Base-by-base conservation (phyloP, 805 yeast genomes). In the Lipomyces yamadae region DNA sequence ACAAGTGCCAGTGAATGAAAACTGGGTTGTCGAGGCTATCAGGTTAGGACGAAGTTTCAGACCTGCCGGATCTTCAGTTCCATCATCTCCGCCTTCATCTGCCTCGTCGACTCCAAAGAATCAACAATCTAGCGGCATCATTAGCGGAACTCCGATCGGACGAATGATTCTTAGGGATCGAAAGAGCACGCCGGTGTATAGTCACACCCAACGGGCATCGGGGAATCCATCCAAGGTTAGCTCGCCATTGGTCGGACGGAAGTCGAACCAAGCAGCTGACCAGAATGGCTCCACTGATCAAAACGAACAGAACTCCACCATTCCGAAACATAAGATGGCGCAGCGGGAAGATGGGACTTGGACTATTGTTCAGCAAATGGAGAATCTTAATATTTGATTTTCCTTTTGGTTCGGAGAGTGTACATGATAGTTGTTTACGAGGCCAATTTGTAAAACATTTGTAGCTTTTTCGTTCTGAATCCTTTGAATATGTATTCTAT, bases 41-140 rank as follows among this genome's bases (percentile, higher is more conserved):
- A 65, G 63, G 54, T 63, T 74, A 29, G 81, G 80, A 1, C 70
- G 80, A 6, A 56, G 74, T 6, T 61, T 78, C 48, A 72, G 76
- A 71, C 77, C 76, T 10, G 55, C 62, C 37, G 56, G 32, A 7
- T 8, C n/a, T 42, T 11, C 37, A 34, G 24, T 15, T 33, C 29
- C 55, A 13, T n/a, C 48, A 8, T 42, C 48, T 11, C 48, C 48
- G 18, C 48, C 48, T 42, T 32, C 45, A 32, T 29, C 54, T 39
- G n/a, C 37, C 48, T 15, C 33, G 34, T 58, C 45, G 13, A 56
- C 63, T 24, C 63, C 61, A 13, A 30, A 30, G 50, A 53, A 58
- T 18, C 13, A 56, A 35, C 45, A 37, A 13, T 13, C 11, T n/a
- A 30, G 63, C 56, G 8, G 35, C 32, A 10, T 33, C 7, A 18